These are phyloP conservation scores for Boletus edulis DNA, from an alignment of 768 basidiomycete genomes.

Conservation along the genomic window DNA sequence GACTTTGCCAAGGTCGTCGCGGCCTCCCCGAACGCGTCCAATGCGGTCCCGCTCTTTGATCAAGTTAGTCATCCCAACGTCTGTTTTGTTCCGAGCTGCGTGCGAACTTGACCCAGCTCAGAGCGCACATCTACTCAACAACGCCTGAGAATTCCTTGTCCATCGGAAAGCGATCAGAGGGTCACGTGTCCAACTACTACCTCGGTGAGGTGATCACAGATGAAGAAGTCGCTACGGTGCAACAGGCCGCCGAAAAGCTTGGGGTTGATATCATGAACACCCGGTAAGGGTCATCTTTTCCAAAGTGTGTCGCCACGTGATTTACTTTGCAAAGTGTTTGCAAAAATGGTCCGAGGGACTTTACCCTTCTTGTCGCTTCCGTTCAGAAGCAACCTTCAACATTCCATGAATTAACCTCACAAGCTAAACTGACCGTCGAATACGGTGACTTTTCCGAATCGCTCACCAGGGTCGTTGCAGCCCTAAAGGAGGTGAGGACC, in stretches of 20 bases:
- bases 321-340: constrained; percentile 49
- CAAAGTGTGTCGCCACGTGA: background rate
- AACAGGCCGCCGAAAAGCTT: constrained; percentile 70
- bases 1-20: constrained; percentile 65
- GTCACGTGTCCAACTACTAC: constrained; percentile 86
- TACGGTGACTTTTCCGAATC: constrained; percentile 72
- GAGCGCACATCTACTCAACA: constrained; percentile 69
- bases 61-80: constrained; percentile 39
- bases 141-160: constrained; percentile 64
- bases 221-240: constrained; percentile 74
- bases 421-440: constrained; percentile 57
- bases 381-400: constrained; percentile 40
- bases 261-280: constrained; percentile 81
- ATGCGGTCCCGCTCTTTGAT: constrained; percentile 61
- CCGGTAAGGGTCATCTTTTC: constrained; percentile 42
- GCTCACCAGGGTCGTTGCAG: constrained; percentile 51
- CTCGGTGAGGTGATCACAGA: constrained; percentile 71
- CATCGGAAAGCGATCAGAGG: constrained; percentile 76
- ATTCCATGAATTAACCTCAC: constrained; percentile 46
- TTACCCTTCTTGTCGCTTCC: constrained; percentile 76
- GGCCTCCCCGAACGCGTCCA: constrained; percentile 55
- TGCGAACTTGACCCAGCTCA: constrained; percentile 45
- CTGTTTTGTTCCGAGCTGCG: background rate
- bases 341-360: constrained; percentile 61
- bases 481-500: constrained; percentile 53